Conservation (phyloP, 805 yeast species). For the Lipomyces chichibuensis region DNA sequence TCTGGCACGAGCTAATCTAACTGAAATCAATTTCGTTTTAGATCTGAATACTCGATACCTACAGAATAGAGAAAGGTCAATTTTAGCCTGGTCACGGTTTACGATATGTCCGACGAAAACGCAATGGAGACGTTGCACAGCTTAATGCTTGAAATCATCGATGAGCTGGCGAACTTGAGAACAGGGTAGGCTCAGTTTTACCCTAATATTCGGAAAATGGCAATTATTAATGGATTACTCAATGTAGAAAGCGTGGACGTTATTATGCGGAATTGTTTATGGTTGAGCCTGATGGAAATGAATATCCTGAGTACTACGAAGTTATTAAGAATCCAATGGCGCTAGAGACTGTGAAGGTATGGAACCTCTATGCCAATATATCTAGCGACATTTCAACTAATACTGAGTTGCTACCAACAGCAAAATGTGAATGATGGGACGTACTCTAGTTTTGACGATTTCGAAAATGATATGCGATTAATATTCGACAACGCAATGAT, state of each 20-base stretch:
- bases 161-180: conserved; percentile 48
- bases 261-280: conserved; percentile 60
- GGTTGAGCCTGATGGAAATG: conserved; percentile 68
- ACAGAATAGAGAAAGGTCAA: not conserved
- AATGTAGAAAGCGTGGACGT: conserved; percentile 47
- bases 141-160: conserved; percentile 38
- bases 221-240: not conserved
- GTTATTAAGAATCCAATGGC: conserved; percentile 76
- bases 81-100: not conserved
- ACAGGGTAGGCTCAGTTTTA: conserved; percentile 9
- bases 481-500: conserved; percentile 78
- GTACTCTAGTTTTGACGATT: conserved; percentile 59
- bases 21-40: not conserved
- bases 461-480: conserved; percentile 59
- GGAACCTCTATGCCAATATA: not conserved
- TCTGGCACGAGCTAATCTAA: not conserved
- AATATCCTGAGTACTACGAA: conserved; percentile 79
- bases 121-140: conserved; percentile 12
- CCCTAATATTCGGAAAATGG: not conserved
- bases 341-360: conserved; percentile 54
- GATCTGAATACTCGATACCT: not conserved
- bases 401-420: conserved; percentile 34
- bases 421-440: conserved; percentile 56
- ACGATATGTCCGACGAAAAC: not conserved
- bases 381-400: not conserved